Conservation (phyloP, 2,329 filamentous ascomycete genomes). For the Cryoendolithus antarcticus region DNA sequence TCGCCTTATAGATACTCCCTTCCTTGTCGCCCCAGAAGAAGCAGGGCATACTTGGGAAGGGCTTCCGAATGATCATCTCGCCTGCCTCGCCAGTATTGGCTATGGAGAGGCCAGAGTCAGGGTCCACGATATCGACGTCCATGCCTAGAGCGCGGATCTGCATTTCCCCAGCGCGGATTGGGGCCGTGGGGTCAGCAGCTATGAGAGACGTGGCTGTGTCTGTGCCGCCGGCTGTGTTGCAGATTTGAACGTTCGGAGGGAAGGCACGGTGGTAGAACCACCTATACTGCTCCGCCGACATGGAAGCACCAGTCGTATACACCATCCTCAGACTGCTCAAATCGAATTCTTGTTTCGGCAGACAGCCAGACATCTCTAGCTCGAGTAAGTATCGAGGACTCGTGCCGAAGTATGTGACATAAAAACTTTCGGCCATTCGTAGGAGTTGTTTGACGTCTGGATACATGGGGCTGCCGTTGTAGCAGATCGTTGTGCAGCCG, state of each 20-base stretch:
- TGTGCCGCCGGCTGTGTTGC: slow-evolving; percentile 35
- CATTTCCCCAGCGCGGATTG: slow-evolving; percentile 34
- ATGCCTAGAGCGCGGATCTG: slow-evolving; percentile 34
- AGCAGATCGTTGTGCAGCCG: slow-evolving; percentile 30
- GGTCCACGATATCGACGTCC: slow-evolving; percentile 34
- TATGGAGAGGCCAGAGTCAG: slow-evolving; percentile 25
- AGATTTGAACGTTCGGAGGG: slow-evolving; percentile 26
- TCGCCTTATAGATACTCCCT: slow-evolving; percentile 28
- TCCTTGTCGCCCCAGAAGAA: slow-evolving; percentile 34
- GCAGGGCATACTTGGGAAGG: slow-evolving; percentile 36
- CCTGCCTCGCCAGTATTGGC: slow-evolving; percentile 26
- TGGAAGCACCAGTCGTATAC: slow-evolving; percentile 33
- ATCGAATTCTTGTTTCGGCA: slow-evolving; percentile 27
- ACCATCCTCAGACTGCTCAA: slow-evolving; percentile 29
- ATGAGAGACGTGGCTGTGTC: slow-evolving; percentile 34
- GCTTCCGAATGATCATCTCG: slow-evolving; percentile 34
- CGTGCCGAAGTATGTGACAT: slow-evolving; percentile 32
- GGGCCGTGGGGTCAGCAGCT: slow-evolving; percentile 31
- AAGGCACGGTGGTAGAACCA: slow-evolving; percentile 35
- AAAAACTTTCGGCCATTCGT: slow-evolving; percentile 24
- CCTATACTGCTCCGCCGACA: slow-evolving; percentile 30
- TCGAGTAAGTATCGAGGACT: slow-evolving; percentile 34
- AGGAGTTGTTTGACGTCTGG: slow-evolving; percentile 27
- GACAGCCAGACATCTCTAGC: slow-evolving; percentile 24
- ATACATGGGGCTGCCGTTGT: slow-evolving; percentile 33